phyloP scores from a whole-genome alignment of 2,329 filamentous ascomycete genomes.

The Pseudocercospora musae region DNA sequence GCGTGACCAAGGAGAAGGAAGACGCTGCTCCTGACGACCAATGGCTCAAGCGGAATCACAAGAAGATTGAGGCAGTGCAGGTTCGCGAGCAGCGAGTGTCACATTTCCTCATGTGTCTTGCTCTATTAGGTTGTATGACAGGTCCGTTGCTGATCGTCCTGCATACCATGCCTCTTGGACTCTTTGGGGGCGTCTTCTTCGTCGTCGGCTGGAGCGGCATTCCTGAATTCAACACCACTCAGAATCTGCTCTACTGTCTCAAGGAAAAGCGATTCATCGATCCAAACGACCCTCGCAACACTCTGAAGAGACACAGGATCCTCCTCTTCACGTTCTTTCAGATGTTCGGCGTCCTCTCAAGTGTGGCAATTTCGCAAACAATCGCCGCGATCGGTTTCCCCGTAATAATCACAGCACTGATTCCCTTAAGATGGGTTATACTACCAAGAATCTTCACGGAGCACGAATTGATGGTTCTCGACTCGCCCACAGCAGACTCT shows the following conservation, averaged over 20 bases:
- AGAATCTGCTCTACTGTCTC: conserved; percentile 50
- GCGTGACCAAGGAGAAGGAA: conserved; percentile 44
- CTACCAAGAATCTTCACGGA: conserved; percentile 51
- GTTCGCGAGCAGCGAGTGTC: conserved; percentile 57
- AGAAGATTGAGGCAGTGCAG: conserved; percentile 43
- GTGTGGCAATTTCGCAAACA: conserved; percentile 58
- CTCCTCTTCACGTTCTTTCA: conserved; percentile 52
- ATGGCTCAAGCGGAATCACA: conserved; percentile 42
- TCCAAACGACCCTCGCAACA: conserved; percentile 46
- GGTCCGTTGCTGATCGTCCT: conserved; percentile 53
- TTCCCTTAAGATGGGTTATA: conserved; percentile 51
- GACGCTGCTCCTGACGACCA: conserved; percentile 41
- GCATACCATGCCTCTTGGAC: conserved; percentile 53
- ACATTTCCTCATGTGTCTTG: conserved; percentile 55
- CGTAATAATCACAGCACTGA: conserved; percentile 55
- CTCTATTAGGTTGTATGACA: conserved; percentile 56
- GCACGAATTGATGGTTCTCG: conserved; percentile 50
- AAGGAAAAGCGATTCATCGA: conserved; percentile 48
- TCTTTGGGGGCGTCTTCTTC: conserved; percentile 58
- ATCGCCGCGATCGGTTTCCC: conserved; percentile 60
- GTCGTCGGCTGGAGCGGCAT: conserved; percentile 54
- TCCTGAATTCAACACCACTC: conserved; percentile 52
- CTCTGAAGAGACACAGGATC: conserved; percentile 46
- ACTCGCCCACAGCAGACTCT: conserved; percentile 53
- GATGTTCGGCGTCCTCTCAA: conserved; percentile 50